phyloP scores from a whole-genome alignment of 2,329 filamentous ascomycete species.

The Aciculosporium take region DNA sequence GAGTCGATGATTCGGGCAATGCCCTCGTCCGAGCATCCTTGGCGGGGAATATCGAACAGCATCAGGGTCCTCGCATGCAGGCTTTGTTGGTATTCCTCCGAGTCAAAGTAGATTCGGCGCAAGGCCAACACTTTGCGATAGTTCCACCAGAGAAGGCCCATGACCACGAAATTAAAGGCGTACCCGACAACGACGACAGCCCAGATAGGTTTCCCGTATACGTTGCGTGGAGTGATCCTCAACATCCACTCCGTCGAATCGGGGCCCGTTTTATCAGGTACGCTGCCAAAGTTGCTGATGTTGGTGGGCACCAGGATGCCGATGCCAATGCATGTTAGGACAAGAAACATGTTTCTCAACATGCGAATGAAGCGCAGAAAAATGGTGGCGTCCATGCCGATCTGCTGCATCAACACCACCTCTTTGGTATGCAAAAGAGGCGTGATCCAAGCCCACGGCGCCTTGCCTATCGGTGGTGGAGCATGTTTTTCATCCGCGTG shows the following conservation, averaged over 20 bases:
- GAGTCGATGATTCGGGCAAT: slow-evolving; percentile 71
- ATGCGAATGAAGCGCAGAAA: slow-evolving; percentile 83
- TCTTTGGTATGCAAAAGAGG: slow-evolving; percentile 71
- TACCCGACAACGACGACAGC: slow-evolving; percentile 44
- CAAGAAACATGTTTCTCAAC: slow-evolving; percentile 79
- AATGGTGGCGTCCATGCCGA: slow-evolving; percentile 81
- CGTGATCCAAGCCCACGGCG: slow-evolving; percentile 74
- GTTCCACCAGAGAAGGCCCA: slow-evolving; percentile 78
- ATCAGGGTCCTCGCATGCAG: slow-evolving; percentile 62
- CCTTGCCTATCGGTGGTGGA: slow-evolving; percentile 72
- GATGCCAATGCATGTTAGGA: slow-evolving; percentile 58
- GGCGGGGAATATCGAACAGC: slow-evolving; percentile 71
- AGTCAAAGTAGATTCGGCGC: slow-evolving; percentile 69
- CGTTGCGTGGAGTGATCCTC: slow-evolving; percentile 44
- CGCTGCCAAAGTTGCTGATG: slow-evolving; percentile 30
- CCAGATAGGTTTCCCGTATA: slow-evolving; percentile 41
- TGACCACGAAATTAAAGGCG: slow-evolving; percentile 60
- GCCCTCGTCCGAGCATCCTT: slow-evolving; percentile 71
- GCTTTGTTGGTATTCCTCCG: slow-evolving; percentile 74
- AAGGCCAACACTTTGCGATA: slow-evolving; percentile 61
- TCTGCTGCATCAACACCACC: slow-evolving; percentile 58
- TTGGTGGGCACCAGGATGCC: slow-evolving; percentile 73
- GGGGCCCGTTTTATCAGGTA: slow-evolving; percentile 8
- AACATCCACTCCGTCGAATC: slow-evolving; percentile 32
- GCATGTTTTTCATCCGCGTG: slow-evolving; percentile 83